Evolutionary conservation across 176 grass and related monocot species (phyloP), one percentile per base, ranked within the genome.

Genomic region (Typha latifolia): DNA sequence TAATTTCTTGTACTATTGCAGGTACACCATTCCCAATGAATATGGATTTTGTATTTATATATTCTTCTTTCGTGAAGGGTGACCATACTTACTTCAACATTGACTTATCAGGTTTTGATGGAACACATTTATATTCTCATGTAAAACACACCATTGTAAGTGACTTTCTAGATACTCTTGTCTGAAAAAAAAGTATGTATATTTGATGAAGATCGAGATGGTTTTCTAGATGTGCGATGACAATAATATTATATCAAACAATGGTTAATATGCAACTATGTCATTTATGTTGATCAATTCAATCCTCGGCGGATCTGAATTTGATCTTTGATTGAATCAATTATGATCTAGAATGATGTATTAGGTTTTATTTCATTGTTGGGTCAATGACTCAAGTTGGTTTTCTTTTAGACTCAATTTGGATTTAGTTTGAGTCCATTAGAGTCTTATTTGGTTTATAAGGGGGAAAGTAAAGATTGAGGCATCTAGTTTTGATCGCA

Each of bases 31-130:
- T 80, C 49, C 83, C 81, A 15, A 76, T 66, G 69, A 93, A 90
- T 69, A 99, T 82, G 83, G 83, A 93, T 51, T 70, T 84, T 47
- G 67, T 87, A 78, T 99, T 99, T 71, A 82, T 99, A 72, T 99
- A 93, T 85, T 99, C 94, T 7, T 63, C 73, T 34, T 93, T 99
- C 75, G 61, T 93, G 51, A 99, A 87, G 67, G 94, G 94, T 8
- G 86, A 99, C 71, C 86, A 99, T 64, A 99, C 83, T 2, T 83
- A 87, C 67, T 99, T 90, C 72, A 66, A 84, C 67, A 79, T 93
- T 49, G 81, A 87, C 57, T 79, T 76, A 12, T 84, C 61, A 0
- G 70, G 81, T 66, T 72, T 48, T 65, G 81, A 91, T 61, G 94
- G 82, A 76, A 81, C 69, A 76, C 74, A 78, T 62, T 64, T 99